Evolutionary conservation across 768 basidiomycete species (phyloP), one percentile per base, ranked within the genome.

Genomic region (Lactarius indigo): DNA sequence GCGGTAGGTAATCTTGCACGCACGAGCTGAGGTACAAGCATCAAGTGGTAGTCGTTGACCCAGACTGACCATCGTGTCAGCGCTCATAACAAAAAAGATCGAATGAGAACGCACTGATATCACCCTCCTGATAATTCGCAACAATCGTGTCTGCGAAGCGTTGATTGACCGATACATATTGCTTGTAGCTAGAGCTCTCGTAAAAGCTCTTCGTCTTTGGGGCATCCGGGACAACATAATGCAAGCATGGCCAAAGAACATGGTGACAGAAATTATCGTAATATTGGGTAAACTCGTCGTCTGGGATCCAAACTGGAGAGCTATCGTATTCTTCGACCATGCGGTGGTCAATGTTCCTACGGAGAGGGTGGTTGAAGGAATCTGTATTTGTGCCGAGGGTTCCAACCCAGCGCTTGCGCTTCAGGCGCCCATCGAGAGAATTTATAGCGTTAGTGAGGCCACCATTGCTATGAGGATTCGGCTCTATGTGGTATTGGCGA

Each of bases 11-110:
- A 74, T 73, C 82, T 69, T 31, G 87, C 82, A 59, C 96, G 88
- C 33, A 98, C 84, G 78, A 98, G 87, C 52, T 84, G 82, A 1
- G 96, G 96, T 10, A 97, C 85, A 58, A 98, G 88, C 82, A 97
- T 90, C 57, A 98, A 87, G 74, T 99, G 96, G 77, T 98, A 99
- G 79, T 98, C 96, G 77, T 99, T 94, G 3, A 92, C 83, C 89
- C 89, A 91, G 71, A 92, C 83, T 84, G 67, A 9, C 47, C 47
- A 52, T 10, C 15, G 20, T 33, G 50, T 69, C 55, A 68, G 68
- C 65, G 41, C 33, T 56, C 28, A 20, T 28, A 55, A 55, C 20
- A 12, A 39, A 57, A 15, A 28, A 50, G 59, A 5, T 56, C 30
- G 17, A 64, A 13, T 23, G n/a, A 12, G 28, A 6, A 71, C 74